Base-by-base conservation (phyloP, 2,329 filamentous ascomycete species). In the Plectosphaerella cucumerina region DNA sequence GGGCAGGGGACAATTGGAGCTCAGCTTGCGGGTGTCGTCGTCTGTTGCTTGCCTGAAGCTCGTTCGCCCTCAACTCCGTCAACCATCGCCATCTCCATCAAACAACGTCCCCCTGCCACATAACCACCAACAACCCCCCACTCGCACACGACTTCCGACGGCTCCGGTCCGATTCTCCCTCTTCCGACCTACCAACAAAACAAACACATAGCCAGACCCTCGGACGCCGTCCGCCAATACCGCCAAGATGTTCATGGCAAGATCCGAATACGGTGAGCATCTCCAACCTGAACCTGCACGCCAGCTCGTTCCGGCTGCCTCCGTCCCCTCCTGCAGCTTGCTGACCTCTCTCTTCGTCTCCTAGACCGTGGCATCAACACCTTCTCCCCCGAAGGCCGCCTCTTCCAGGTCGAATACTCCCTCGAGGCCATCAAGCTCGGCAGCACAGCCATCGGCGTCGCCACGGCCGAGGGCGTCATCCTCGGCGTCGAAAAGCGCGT, bases 321-420 rank as follows among this genome's bases (percentile, higher is more conserved):
- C 26, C 26, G 8, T 8, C 12, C 8, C 6, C 8, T 31, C 26
- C 8, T 11, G 26, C 8, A 8, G 8, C 26, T 9, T 31, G 26
- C 26, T 31, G 26, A 31, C 26, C 26, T 8, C 26, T 11, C 8
- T 11, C 6, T 42, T 5, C n/a, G 10, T 6, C 34, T 52, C 56
- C 33, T 44, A 47, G 47, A 20, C 47, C 53, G 48, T 18, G 55
- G 55, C 45, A 56, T 56, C 51, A n/a, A 20, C 83, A 99, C 94
- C 82, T 99, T 99, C 84, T 99, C 94, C 64, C 94, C 94, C 55
- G 94, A 99, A 83, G 94, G 94, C 67, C 94, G 94, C 75, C 89
- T 99, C 72, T 99, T 99, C 84, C 94, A 99, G 80, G 94, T 99
- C 79, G 94, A 99, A 87, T 99, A 99, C 85, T 97, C 94, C 54